Evolutionary conservation across 2,329 filamentous ascomycete species (phyloP).

Genomic region (Colletotrichum shisoi): DNA sequence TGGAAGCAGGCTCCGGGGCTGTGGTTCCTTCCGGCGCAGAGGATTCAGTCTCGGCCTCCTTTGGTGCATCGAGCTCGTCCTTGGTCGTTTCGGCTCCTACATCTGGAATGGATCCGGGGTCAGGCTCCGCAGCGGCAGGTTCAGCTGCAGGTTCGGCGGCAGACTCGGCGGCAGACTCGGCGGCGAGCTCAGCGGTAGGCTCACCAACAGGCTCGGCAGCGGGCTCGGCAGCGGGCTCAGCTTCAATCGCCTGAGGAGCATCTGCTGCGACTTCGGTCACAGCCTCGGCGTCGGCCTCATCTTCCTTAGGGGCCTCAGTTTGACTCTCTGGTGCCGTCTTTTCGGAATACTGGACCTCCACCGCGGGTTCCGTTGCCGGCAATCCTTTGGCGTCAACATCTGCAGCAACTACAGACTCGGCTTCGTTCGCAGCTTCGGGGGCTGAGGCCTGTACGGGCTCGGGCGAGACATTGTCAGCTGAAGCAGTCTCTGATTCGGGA

Average conservation of each 20-base stretch:
- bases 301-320: not conserved
- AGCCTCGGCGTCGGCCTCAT: not conserved
- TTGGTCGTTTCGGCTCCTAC: not conserved
- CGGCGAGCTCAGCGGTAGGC: not conserved
- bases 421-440: not conserved
- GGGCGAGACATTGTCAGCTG: not conserved
- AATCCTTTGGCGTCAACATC: not conserved
- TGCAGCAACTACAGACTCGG: not conserved
- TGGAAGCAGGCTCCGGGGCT: not conserved
- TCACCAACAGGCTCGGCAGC: not conserved
- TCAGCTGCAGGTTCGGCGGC: not conserved
- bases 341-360: not conserved
- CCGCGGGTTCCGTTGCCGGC: not conserved
- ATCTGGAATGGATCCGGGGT: not conserved
- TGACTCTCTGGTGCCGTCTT: not conserved
- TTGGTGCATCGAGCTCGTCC: not conserved
- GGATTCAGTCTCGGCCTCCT: conserved; percentile 4
- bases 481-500: not conserved
- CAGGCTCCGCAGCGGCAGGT: not conserved
- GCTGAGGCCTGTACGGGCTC: not conserved
- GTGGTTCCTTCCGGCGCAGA: not conserved
- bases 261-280: not conserved
- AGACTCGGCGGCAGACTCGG: not conserved
- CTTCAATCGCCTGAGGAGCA: not conserved
- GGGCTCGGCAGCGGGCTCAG: not conserved